Base-by-base conservation (phyloP, 2,329 filamentous ascomycete species). In the Endoconidiophora laricicola region DNA sequence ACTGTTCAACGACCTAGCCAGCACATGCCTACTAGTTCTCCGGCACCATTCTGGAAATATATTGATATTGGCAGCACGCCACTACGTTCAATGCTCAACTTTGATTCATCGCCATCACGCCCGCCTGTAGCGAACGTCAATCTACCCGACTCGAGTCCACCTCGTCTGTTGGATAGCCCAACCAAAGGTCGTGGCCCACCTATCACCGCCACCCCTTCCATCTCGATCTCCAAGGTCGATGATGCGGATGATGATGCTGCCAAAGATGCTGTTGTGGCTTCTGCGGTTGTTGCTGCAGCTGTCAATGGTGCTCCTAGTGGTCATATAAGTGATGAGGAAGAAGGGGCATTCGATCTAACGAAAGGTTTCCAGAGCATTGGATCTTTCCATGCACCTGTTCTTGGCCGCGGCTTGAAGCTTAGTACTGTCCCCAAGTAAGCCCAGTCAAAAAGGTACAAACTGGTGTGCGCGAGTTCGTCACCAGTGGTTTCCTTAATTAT, bases 31-130 rank as follows among this genome's bases (percentile, higher is more conserved):
- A 87, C 86, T 43, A 86, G 81, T 57, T 87, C 83, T 29, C 86
- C 86, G 0, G 86, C 86, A 1, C 84, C 85, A 0, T 91, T 93
- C 63, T 93, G 86, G 86, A 87, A 85, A 62, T 91, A 84, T 63
- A 79, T 83, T 39, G 83, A 87, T 56, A 74, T 86, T 53, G 75
- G 76, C 23, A 85, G 79, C 62, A 88, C 83, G 2, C 84, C 84
- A 1, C 67, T 83, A 48, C 69, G 69, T 57, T 65, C 69, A 12
- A 57, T 64, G 3, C 58, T 62, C 0, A 62, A 66, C 3, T 77
- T 74, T 51, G 77, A 81, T 54, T 60, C 72, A 39, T 81, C 77
- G 57, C 78, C 78, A 1, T 71, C 70, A 6, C 79, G 79, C 59
- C 59, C 62, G 14, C 59, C 63, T 20, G 63, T 63, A 24, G 20